These are phyloP conservation scores for Globisporangium radiosum DNA, from an alignment of 352 stramenopile species.

Conservation along the genomic window DNA sequence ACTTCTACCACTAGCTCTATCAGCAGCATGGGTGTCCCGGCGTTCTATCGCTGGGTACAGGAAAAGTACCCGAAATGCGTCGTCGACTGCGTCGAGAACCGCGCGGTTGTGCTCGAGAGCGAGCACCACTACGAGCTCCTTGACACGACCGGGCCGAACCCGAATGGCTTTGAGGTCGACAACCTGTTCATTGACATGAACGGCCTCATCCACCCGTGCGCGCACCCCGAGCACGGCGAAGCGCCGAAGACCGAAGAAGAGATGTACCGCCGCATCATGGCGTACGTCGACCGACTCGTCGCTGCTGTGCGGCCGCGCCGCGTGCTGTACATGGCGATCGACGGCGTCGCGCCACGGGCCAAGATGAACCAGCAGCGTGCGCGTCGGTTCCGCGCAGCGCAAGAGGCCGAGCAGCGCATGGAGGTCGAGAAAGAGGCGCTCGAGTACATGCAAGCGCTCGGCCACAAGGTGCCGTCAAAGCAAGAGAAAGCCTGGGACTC, in stretches of 20 bases:
- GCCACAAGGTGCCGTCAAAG: slow-evolving; percentile 71
- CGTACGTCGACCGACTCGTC: slow-evolving; percentile 96
- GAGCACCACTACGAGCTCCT: slow-evolving; percentile 77
- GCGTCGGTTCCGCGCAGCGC: slow-evolving; percentile 93
- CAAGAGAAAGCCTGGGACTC: slow-evolving; percentile 94
- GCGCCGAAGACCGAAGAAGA: slow-evolving; percentile 94
- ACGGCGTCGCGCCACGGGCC: slow-evolving; percentile 96
- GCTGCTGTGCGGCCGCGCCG: slow-evolving; percentile 91
- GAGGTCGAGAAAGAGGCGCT: slow-evolving; percentile 92
- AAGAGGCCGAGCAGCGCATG: slow-evolving; percentile 92
- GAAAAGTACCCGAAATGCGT: slow-evolving; percentile 99
- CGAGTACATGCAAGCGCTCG: slow-evolving; percentile 89
- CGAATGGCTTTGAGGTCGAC: slow-evolving; percentile 94
- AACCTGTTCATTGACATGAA: slow-evolving; percentile 99
- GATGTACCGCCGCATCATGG: slow-evolving; percentile 96
- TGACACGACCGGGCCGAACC: slow-evolving; percentile 84
- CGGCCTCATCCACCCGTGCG: slow-evolving; percentile 99
- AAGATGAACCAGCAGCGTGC: slow-evolving; percentile 99
- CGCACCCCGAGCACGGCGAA: slow-evolving; percentile 92
- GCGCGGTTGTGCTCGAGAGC: slow-evolving; percentile 72
- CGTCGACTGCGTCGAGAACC: slow-evolving; percentile 81
- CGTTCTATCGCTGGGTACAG: slow-evolving; percentile 98
- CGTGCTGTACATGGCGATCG: slow-evolving; percentile 97
- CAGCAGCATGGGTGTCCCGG: slow-evolving; percentile 93
- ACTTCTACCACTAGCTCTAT: too few species aligned